A percentile compares a stretch with the other conserved stretches of the same genome.
Evolutionary conservation across 495 filamentous ascomycete species (phyloP).

Genomic region (Tuber melanosporum): DNA sequence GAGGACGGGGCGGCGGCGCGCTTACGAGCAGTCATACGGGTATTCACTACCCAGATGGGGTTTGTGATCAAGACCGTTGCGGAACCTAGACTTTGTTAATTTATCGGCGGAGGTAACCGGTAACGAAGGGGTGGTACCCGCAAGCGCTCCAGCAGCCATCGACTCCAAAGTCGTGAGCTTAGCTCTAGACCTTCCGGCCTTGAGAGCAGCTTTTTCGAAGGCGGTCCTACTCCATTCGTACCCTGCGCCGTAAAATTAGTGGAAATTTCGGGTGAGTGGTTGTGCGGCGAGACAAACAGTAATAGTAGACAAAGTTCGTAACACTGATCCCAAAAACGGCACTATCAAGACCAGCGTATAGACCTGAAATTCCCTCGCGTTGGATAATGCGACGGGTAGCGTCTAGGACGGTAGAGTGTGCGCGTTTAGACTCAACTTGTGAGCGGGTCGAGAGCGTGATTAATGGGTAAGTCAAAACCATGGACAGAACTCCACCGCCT

Average conservation of each 20-base stretch:
- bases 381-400: slow-evolving; percentile 81
- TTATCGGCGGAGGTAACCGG: background rate
- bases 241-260: slow-evolving; percentile 44
- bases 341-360: slow-evolving; percentile 82
- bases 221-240: slow-evolving; percentile 93
- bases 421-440: slow-evolving; percentile 93
- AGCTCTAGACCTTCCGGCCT: slow-evolving; percentile 66
- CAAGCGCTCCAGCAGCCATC: slow-evolving; percentile 93
- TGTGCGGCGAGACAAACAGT: slow-evolving; percentile 54
- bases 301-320: slow-evolving; percentile 99
- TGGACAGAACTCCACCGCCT: slow-evolving; percentile 87
- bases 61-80: slow-evolving; percentile 94
- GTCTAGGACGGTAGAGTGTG: slow-evolving; percentile 70
- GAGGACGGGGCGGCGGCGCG: slow-evolving; percentile 44
- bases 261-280: background rate
- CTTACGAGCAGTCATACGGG: slow-evolving; percentile 88
- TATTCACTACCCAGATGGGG: slow-evolving; percentile 98
- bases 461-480: slow-evolving; percentile 94
- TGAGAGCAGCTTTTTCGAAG: slow-evolving; percentile 74
- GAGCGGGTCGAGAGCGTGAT: slow-evolving; percentile 96
- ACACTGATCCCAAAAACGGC: slow-evolving; percentile 96
- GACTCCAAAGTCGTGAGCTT: slow-evolving; percentile 83
- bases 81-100: slow-evolving; percentile 46
- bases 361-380: slow-evolving; percentile 77
- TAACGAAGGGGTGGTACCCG: slow-evolving; percentile 44